These are phyloP conservation scores for Chrysosporium queenslandicum DNA, from an alignment of 2,329 filamentous ascomycete species.

Conservation along the genomic window DNA sequence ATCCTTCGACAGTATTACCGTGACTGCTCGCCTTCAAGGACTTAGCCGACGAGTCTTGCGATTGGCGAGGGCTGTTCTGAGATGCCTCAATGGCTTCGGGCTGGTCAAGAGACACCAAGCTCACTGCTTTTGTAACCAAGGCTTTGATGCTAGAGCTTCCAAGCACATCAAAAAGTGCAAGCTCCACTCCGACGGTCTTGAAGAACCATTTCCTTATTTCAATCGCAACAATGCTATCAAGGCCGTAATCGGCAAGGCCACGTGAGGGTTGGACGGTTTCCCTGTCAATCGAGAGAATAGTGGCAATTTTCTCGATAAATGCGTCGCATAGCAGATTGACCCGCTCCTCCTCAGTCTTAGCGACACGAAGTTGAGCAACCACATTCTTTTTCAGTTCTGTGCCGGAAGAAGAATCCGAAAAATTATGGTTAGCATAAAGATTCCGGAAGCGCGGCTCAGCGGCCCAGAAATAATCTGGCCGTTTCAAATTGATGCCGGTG, in stretches of 20 bases:
- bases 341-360: constrained; percentile 11
- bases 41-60: too few species aligned
- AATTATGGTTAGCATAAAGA: constrained; percentile 19
- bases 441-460: constrained; percentile 18
- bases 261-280: constrained; percentile 13
- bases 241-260: constrained; percentile 19
- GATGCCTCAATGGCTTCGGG: background rate
- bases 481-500: constrained; percentile 19
- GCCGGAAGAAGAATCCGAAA: constrained; percentile 12
- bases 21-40: background rate
- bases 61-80: background rate
- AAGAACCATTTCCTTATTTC: constrained; percentile 22
- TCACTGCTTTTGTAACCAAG: constrained; percentile 17
- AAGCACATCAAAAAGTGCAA: constrained; percentile 22
- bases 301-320: constrained; percentile 16
- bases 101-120: background rate
- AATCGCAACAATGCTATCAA: constrained; percentile 20
- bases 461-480: constrained; percentile 19
- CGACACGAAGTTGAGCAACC: constrained; percentile 13
- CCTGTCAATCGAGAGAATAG: constrained; percentile 10
- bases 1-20: constrained; percentile 7
- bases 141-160: constrained; percentile 20
- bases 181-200: constrained; percentile 20
- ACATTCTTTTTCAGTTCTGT: constrained; percentile 12
- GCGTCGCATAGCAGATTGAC: constrained; percentile 14